phyloP scores from a whole-genome alignment of 73 alveolate species.

The Uronychia setigera region DNA sequence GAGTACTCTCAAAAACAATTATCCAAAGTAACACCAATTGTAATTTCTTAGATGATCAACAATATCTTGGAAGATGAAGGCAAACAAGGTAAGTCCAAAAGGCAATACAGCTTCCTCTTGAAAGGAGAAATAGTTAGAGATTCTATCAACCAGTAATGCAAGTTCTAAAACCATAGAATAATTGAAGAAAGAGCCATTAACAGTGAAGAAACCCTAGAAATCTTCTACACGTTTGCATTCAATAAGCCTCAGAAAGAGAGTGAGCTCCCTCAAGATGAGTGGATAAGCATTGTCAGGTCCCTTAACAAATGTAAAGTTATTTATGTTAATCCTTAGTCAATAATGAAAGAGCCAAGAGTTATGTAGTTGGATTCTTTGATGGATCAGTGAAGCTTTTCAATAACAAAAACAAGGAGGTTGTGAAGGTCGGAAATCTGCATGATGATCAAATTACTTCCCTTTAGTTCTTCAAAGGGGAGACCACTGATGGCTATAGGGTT shows the following conservation, averaged over 20 bases:
- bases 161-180: neutral
- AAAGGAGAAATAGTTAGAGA: slow-evolving; percentile 5
- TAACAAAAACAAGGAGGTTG: slow-evolving; percentile 13
- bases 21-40: neutral
- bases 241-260: slow-evolving; percentile 21
- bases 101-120: slow-evolving; percentile 33
- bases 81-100: slow-evolving; percentile 6
- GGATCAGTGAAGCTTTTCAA: slow-evolving; percentile 24
- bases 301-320: slow-evolving; percentile 2
- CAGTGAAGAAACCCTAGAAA: slow-evolving; percentile 16
- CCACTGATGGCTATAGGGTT: neutral
- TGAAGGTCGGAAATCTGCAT: slow-evolving; percentile 6
- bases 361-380: slow-evolving; percentile 34
- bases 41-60: slow-evolving; percentile 4
- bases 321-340: neutral
- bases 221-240: slow-evolving; percentile 19
- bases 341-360: slow-evolving; percentile 41
- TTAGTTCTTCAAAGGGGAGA: slow-evolving; percentile 10
- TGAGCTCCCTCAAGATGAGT: slow-evolving; percentile 35
- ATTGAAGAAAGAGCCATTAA: neutral
- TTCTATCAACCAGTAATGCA: slow-evolving; percentile 13
- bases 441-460: slow-evolving; percentile 8
- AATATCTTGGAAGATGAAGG: slow-evolving; percentile 22
- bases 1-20: slow-evolving; percentile 9
- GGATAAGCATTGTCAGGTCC: slow-evolving; percentile 28